Percentiles rank a stretch among this genome's conserved stretches.
Conservation (phyloP, 306 rosid genomes). For the Castanea sativa region DNA sequence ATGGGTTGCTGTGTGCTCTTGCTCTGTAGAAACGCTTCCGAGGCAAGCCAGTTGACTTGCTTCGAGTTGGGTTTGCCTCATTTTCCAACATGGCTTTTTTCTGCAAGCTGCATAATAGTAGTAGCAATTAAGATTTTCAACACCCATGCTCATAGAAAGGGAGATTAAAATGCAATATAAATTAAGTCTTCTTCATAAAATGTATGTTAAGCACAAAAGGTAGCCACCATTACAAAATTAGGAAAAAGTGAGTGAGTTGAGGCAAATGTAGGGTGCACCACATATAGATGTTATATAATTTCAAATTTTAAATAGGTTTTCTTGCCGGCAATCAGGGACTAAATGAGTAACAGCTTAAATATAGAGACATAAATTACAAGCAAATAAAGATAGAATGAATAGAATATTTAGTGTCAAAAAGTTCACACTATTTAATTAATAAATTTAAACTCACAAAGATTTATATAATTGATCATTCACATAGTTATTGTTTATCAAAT, state of each 20-base stretch:
- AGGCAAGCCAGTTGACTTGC: slow-evolving; percentile 90
- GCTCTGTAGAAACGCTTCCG: slow-evolving; percentile 97
- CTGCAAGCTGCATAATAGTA: slow-evolving; percentile 33
- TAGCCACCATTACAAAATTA: not conserved
- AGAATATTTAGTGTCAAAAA: not conserved
- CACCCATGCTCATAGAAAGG: not conserved
- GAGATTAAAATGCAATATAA: slow-evolving; percentile 3
- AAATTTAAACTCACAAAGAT: too few species aligned
- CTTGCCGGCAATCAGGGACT: not conserved
- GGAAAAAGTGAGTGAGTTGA: not conserved
- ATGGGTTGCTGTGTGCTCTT: slow-evolving; percentile 96
- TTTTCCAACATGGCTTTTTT: slow-evolving; percentile 52
- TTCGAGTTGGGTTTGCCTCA: slow-evolving; percentile 49
- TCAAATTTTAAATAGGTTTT: not conserved
- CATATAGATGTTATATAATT: not conserved
- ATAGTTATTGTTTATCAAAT: too few species aligned
- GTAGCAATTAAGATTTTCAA: slow-evolving; percentile 23
- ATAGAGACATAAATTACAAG: not conserved
- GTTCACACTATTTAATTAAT: too few species aligned
- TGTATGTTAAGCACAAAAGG: not conserved
- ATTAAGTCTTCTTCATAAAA: not conserved
- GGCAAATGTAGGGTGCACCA: not conserved
- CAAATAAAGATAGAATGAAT: not conserved
- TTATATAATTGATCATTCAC: too few species aligned
- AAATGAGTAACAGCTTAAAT: not conserved